Evolutionary conservation across 208 protist species (phyloP), one percentile per base, ranked within the genome.

Genomic region (Phytomonas sp.): DNA sequence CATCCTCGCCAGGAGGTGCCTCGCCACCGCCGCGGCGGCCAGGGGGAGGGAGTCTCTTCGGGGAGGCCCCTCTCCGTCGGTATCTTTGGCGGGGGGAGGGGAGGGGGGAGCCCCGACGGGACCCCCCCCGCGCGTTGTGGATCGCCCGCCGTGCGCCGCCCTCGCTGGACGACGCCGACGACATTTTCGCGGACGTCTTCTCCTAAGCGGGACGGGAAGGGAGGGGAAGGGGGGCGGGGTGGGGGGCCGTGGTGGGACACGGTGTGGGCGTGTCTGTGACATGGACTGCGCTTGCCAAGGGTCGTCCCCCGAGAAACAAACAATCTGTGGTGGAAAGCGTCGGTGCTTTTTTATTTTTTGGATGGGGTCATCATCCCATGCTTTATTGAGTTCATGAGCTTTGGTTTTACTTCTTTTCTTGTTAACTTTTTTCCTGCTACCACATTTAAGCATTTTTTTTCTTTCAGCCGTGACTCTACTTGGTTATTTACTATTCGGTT

Each of bases 181-280:
- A 90, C 70, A 66, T 93, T 63, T 93, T 93, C 66, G 76, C 81
- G 0, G 84, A 91, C 66, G 43, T 89, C 0, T 93, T 85, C 31
- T 82, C 76, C 2, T 90, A 80, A 78, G 40, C 28, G 17, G 11
- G 37, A 15, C 20, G 8, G 20, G 60, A 37, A 33, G 34, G 65
- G 32, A 37, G 11, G 9, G 68, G 23, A 67, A 40, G 36, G 9
- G 5, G 61, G 7, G 13, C n/a, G 36, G 36, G 40, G 40, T 4
- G 40, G 3, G 20, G 40, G 13, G 40, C 40, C 13, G 9, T 6
- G 20, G 13, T 51, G 9, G 40, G 20, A 51, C 40, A 6, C 13
- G 40, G n/a, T n/a, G n/a, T n/a, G n/a, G n/a, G n/a, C n/a, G n/a
- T n/a, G n/a, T n/a, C n/a, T n/a, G n/a, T n/a, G n/a, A n/a, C n/a